These are phyloP conservation scores for Apiospora pterosperma DNA, from an alignment of 2,329 filamentous ascomycete genomes.

Conservation along the genomic window DNA sequence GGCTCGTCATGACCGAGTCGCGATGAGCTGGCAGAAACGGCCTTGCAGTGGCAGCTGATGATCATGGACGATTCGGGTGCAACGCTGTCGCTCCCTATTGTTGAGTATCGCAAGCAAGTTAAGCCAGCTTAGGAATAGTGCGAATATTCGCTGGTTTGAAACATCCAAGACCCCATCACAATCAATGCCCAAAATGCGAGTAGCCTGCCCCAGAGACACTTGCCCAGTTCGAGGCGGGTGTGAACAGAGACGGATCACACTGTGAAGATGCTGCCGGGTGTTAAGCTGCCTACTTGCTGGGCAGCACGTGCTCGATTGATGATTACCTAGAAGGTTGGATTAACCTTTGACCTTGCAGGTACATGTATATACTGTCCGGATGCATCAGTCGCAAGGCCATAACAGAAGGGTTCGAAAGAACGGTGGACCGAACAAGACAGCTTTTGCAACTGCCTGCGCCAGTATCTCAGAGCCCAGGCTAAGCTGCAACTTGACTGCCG, in stretches of 20 bases:
- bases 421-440: background rate
- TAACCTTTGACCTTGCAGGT: no score
- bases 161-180: slow-evolving; percentile 23
- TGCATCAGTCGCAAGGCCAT: background rate
- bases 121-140: slow-evolving; percentile 16
- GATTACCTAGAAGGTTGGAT: background rate
- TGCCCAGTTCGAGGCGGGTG: background rate
- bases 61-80: background rate
- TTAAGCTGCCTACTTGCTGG: background rate
- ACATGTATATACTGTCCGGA: no score
- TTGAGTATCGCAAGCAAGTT: background rate
- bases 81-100: background rate
- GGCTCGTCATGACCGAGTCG: background rate
- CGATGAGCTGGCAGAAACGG: background rate
- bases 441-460: background rate
- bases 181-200: slow-evolving; percentile 22
- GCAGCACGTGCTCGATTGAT: background rate
- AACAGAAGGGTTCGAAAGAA: background rate
- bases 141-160: slow-evolving; percentile 26
- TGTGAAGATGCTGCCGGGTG: background rate
- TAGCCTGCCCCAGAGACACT: background rate
- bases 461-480: background rate
- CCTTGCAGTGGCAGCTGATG: background rate
- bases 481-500: background rate
- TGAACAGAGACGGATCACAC: background rate